phyloP scores from a whole-genome alignment of 1,284 basidiomycete species.

The Cutaneotrichosporon cutaneum region DNA sequence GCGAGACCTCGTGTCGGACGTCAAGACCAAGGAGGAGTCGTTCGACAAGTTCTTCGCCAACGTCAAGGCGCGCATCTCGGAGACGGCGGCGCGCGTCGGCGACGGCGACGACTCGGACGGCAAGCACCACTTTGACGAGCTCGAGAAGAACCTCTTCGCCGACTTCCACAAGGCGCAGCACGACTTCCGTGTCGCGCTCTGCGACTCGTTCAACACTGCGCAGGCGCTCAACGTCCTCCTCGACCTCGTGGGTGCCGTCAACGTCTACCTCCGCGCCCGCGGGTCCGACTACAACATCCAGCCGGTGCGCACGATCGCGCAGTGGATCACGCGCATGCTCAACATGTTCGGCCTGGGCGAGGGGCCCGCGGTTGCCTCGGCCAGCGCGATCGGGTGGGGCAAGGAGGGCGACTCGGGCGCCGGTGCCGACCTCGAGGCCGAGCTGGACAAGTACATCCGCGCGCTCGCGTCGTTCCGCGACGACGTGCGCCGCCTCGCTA shows the following conservation, averaged over 20 bases:
- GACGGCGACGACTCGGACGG: constrained; percentile 47
- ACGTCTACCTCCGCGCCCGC: constrained; percentile 71
- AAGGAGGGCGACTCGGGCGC: constrained; percentile 39
- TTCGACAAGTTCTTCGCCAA: constrained; percentile 95
- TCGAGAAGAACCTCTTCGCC: constrained; percentile 65
- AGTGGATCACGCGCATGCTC: constrained; percentile 87
- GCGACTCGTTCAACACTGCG: constrained; percentile 97
- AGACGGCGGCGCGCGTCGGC: constrained; percentile 44
- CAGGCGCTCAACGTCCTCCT: constrained; percentile 73
- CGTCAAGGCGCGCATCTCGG: constrained; percentile 69
- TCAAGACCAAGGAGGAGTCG: constrained; percentile 77
- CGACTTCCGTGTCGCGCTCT: constrained; percentile 83
- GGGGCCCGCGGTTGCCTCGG: constrained; percentile 54
- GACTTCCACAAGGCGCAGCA: constrained; percentile 71
- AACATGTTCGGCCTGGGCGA: constrained; percentile 93
- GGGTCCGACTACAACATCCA: constrained; percentile 60
- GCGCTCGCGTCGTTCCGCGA: constrained; percentile 89
- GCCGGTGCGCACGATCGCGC: constrained; percentile 70
- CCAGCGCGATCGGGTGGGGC: constrained; percentile 56
- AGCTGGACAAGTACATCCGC: constrained; percentile 86
- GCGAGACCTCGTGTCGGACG: constrained; percentile 79
- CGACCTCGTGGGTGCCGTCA: constrained; percentile 82
- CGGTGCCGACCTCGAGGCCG: constrained; percentile 68
- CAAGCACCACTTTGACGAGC: constrained; percentile 57
- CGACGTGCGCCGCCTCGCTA: constrained; percentile 77